phyloP scores from a whole-genome alignment of 352 stramenopile genomes.

The Phytopythium montanum region DNA sequence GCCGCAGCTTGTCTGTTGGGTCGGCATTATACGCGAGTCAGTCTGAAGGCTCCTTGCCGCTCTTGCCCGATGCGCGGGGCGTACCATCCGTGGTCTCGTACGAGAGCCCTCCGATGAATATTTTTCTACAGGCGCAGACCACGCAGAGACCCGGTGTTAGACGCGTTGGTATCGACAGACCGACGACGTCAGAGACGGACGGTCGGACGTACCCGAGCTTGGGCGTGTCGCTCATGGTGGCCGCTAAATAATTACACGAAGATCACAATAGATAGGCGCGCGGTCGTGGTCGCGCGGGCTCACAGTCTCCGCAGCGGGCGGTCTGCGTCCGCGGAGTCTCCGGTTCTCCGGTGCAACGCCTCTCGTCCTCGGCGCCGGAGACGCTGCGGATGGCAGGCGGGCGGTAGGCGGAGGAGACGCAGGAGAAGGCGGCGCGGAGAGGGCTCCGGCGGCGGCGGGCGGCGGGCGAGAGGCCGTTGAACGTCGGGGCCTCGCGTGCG shows the following conservation, averaged over 20 bases:
- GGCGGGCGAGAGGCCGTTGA: background rate
- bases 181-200: background rate
- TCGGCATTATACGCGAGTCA: no score
- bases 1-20: constrained; percentile 79
- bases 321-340: no score
- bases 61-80: constrained; percentile 1
- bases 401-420: background rate
- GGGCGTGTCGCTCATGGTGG: constrained; percentile 33
- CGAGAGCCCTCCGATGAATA: constrained; percentile 89
- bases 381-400: background rate
- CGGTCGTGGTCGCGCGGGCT: no score
- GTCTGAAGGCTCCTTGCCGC: no score
- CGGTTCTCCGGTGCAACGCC: no score
- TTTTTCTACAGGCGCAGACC: constrained; percentile 55
- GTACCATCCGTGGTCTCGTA: constrained; percentile 89
- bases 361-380: no score
- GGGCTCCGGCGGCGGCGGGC: background rate
- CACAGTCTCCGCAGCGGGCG: no score
- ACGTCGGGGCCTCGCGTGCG: background rate
- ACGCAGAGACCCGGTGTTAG: background rate
- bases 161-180: constrained; percentile 2
- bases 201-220: constrained; percentile 36
- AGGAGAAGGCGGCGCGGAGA: background rate
- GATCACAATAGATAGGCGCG: constrained; percentile 10
- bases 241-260: constrained; percentile 7